Evolutionary conservation across 2,329 filamentous ascomycete species (phyloP).

Genomic region (Nemania bipapillata): DNA sequence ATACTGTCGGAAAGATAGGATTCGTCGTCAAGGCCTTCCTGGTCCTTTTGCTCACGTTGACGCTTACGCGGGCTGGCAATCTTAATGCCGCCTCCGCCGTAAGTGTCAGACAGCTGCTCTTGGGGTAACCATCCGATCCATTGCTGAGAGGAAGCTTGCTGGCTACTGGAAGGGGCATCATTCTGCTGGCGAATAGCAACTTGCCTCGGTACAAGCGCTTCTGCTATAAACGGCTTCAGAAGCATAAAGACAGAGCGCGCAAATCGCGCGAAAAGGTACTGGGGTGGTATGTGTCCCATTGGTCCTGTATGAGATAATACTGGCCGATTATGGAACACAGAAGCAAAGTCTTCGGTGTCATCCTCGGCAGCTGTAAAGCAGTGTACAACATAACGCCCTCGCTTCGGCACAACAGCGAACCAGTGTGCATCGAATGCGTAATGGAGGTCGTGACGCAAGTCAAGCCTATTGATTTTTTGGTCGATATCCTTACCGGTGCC

Average conservation of each 20-base stretch:
- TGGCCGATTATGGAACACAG: background rate
- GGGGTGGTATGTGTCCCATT: background rate
- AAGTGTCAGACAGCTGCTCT: background rate
- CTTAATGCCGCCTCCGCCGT: background rate
- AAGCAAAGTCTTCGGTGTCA: background rate
- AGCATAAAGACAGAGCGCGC: background rate
- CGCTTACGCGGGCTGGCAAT: background rate
- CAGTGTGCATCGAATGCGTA: background rate
- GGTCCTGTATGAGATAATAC: background rate
- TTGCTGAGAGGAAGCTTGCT: background rate
- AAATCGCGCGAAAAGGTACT: background rate
- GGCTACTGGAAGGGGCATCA: too few species aligned
- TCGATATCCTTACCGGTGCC: background rate
- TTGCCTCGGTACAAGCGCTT: background rate
- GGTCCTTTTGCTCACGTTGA: background rate
- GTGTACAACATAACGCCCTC: background rate
- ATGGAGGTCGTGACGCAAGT: background rate
- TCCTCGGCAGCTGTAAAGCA: background rate
- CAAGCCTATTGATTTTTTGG: background rate
- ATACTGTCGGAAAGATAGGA: background rate
- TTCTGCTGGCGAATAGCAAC: background rate
- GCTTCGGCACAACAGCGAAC: background rate
- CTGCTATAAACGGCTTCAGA: background rate
- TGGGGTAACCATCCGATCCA: background rate
- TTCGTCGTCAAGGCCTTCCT: background rate